These are phyloP conservation scores for Mucor saturninus DNA, from an alignment of 371 early-diverging fungal genomes.

Conservation along the genomic window DNA sequence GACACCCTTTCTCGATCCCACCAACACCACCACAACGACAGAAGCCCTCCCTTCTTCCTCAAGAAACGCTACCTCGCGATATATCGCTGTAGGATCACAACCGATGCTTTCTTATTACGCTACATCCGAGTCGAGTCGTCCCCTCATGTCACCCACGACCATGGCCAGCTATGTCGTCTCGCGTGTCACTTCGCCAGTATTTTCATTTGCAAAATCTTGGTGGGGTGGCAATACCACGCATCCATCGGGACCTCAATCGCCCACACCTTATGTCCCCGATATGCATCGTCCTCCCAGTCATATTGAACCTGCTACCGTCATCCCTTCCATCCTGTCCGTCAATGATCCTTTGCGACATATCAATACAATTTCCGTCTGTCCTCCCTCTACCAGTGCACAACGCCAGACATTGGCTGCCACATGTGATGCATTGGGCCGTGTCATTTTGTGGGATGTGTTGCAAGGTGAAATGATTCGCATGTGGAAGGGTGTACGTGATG, in stretches of 20 bases:
- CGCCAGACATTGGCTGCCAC: conserved; percentile 61
- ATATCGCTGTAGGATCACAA: conserved; percentile 60
- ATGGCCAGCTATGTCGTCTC: conserved; percentile 65
- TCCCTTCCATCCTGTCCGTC: conserved; percentile 49
- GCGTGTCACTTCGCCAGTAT: conserved; percentile 60
- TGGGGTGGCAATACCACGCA: conserved; percentile 33
- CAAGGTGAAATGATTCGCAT: conserved; percentile 66
- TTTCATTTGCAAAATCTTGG: conserved; percentile 68
- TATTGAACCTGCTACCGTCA: conserved; percentile 62
- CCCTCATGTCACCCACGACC: conserved; percentile 61
- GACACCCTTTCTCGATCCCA: conserved; percentile 19
- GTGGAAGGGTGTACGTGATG: conserved; percentile 74
- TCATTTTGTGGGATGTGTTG: conserved; percentile 62
- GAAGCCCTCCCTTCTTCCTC: conserved; percentile 25
- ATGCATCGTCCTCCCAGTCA: conserved; percentile 42
- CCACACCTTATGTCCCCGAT: conserved; percentile 50
- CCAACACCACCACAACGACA: conserved; percentile 4
- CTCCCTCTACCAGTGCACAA: conserved; percentile 51
- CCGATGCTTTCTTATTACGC: conserved; percentile 68
- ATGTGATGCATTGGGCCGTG: conserved; percentile 67
- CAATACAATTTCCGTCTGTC: conserved; percentile 52
- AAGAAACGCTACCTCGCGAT: conserved; percentile 53
- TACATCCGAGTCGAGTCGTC: conserved; percentile 56
- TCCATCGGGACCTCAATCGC: conserved; percentile 21
- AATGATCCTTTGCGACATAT: conserved; percentile 57